Evolutionary conservation across 305 asterid genomes (phyloP), one percentile per base, ranked within the genome.

Genomic region (Solanum hybrid): DNA sequence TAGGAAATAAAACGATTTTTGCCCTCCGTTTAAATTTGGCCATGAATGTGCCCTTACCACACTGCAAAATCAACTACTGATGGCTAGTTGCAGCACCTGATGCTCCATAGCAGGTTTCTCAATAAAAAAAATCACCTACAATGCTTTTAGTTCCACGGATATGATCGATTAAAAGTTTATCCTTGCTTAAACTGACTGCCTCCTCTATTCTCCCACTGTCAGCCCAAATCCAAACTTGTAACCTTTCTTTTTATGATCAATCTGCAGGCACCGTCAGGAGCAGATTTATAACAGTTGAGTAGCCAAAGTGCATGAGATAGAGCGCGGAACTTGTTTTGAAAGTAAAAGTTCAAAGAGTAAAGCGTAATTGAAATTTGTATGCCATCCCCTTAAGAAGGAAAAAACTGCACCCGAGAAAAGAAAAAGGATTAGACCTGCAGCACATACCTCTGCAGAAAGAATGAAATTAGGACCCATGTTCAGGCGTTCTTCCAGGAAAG

Each of bases 171-270:
- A 69, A 87, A 36, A 20, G 74, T 69, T 37, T 22, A 22, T 86
- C 81, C 89, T 33, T 5, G 39, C n/a, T 29, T 34, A 69, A 57
- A 22, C 76, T 51, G 75, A 22, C 33, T 51, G 75, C 42, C 39
- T 82, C 84, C 79, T 83, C 46, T 95, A 97, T 92, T 97, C 99
- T 94, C 99, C 99, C 57, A 96, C 97, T 11, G 98, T 96, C 89
- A 96, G 89, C 87, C 99, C 99, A 46, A 97, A 95, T 22, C 99
- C 99, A 76, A 97, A 95, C 93, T 97, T 97, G 96, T 96, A 96
- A 89, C 96, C 99, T 89, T 96, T 97, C 97, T 97, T 97, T 93
- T 75, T 75, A 91, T 97, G 99, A 89, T 97, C 99, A 29, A 96
- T 79, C 99, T 96, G 99, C 96, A 92, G 79, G 78, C 69, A 57